These are phyloP conservation scores for Phytopythium boreale DNA, from an alignment of 352 stramenopile species.

Conservation along the genomic window DNA sequence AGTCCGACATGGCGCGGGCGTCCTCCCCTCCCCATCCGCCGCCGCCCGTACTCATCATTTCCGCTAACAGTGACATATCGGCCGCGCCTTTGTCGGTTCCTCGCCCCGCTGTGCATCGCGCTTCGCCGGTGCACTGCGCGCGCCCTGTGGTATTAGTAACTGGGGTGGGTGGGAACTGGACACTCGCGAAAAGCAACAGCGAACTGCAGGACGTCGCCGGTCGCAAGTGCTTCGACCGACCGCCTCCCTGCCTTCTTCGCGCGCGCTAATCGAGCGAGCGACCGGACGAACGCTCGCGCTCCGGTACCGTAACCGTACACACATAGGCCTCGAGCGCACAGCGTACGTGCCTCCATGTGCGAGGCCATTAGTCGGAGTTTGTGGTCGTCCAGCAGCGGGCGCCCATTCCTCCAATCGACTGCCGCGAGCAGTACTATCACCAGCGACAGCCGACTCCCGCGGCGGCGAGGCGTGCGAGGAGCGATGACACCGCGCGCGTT, in stretches of 20 bases:
- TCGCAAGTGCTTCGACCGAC: not conserved
- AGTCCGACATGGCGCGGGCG: not conserved
- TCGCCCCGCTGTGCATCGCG: too few species aligned
- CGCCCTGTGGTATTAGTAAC: not conserved
- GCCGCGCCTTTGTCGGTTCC: not conserved
- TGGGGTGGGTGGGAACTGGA: not conserved
- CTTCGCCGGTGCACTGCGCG: too few species aligned
- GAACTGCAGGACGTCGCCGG: not conserved
- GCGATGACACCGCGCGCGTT: slow-evolving; percentile 5
- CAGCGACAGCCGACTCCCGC: not conserved
- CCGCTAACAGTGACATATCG: not conserved
- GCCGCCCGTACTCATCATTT: not conserved
- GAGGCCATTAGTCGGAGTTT: not conserved
- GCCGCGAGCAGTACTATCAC: not conserved
- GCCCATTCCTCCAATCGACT: not conserved
- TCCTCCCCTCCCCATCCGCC: too few species aligned
- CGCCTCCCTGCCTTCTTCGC: not conserved
- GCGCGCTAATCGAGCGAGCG: not conserved
- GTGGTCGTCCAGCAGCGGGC: not conserved
- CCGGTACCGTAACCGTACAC: not conserved
- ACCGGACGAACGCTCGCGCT: not conserved
- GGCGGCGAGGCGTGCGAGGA: slow-evolving; percentile 3
- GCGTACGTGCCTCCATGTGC: not conserved
- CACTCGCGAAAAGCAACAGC: not conserved
- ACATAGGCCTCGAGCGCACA: not conserved